Evolutionary conservation across 2,329 filamentous ascomycete species (phyloP), one percentile per base, ranked within the genome.

Genomic region (Trichoderma hamatum): DNA sequence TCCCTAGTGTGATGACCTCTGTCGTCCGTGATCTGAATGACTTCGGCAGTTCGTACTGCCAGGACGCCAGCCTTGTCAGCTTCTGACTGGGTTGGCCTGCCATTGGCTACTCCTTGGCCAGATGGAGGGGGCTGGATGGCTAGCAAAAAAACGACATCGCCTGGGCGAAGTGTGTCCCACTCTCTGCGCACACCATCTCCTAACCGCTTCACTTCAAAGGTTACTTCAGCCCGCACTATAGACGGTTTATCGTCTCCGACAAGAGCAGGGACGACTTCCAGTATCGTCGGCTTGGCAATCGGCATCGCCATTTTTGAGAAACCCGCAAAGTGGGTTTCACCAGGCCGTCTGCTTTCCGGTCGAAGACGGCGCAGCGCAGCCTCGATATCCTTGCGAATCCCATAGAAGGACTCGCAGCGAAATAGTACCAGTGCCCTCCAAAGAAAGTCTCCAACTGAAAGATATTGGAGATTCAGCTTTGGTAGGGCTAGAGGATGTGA

Each of bases 391-490:
- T 94, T 95, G 56, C 94, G 89, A 70, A 99, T 95, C 70, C 93
- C 92, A 78, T 96, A 98, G 78, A 98, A 97, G 0, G 95, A 88
- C 79, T 99, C 96, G 69, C 90, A 92, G 51, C 95, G 89, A 77
- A 97, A 96, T 10, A 99, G 83, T 16, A 96, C 86, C 75, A 98
- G 90, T 0, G 95, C 94, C 71, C 96, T 88, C 94, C 94, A 99
- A n/a, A 99, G 82, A 74, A 99, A 99, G 79, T 99, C 96, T 3
- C 94, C 94, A 62, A 97, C 89, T 3, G 94, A 97, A 16, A 99
- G 84, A 79, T 99, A 99, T 76, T 99, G 96, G 32, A 99, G 83
- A 74, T 97, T 99, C 56, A 98, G 82, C 78, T 99, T 99, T 3
- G 96, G 96, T 54, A 99, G 89, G 3, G 96, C 93, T 69, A 99